A percentile compares a stretch with the other conserved stretches of the same genome.
Evolutionary conservation across 1,284 basidiomycete genomes (phyloP).

Genomic region (Thelephora terrestris): DNA sequence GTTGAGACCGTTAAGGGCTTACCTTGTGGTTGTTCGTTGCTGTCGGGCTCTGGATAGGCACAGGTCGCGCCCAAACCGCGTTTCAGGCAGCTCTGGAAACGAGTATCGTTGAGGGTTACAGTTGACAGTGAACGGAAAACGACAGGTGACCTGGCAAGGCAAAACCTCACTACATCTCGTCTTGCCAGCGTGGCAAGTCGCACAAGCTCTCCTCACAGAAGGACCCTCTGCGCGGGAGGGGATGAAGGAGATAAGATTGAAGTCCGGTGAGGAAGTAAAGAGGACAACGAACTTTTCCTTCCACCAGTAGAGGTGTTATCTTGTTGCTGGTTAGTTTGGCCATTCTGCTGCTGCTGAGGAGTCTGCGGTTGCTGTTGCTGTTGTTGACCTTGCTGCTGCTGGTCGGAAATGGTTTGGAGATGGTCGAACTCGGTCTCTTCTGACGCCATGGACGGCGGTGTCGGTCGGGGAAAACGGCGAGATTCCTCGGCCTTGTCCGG

Average conservation of each 20-base stretch:
- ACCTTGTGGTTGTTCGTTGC: constrained; percentile 38
- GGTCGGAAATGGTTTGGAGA: constrained; percentile 38
- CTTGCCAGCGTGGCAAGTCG: constrained; percentile 72
- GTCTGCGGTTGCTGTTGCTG: constrained; percentile 45
- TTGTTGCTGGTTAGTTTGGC: constrained; percentile 15
- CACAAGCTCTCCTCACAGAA: constrained; percentile 64
- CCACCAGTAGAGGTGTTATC: constrained; percentile 15
- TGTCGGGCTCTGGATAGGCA: constrained; percentile 68
- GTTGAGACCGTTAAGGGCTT: constrained; percentile 12
- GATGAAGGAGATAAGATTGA: constrained; percentile 6
- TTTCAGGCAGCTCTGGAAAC: constrained; percentile 60
- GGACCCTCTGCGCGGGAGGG: constrained; percentile 36
- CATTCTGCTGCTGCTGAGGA: constrained; percentile 24
- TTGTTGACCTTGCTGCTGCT: constrained; percentile 40
- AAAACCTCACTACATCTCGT: constrained; percentile 69
- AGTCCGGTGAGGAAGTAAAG: background rate
- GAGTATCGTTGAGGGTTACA: constrained; percentile 7
- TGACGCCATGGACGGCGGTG: too few species aligned
- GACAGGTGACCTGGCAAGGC: constrained; percentile 56
- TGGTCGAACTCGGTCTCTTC: constrained; percentile 38
- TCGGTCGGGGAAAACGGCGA: too few species aligned
- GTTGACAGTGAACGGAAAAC: constrained; percentile 6
- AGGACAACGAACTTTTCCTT: constrained; percentile 35
- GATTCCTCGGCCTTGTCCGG: too few species aligned
- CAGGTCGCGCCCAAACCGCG: constrained; percentile 57